Percentiles rank a stretch among this genome's conserved stretches.
Evolutionary conservation across 106 monocot species (phyloP).

Genomic region (Dendrobium catenatum): DNA sequence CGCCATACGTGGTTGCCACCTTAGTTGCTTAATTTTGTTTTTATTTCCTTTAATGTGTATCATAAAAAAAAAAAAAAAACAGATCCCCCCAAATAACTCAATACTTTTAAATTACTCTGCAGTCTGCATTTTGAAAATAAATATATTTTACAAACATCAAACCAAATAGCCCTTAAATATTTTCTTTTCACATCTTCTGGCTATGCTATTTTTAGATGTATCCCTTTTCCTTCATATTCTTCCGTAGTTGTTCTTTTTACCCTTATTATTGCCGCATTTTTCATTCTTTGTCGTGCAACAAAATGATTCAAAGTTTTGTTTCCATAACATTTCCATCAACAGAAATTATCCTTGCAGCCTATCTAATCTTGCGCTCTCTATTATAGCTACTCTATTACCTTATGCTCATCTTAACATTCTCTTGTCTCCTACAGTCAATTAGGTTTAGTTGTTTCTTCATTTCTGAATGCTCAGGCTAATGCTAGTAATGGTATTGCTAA

Average conservation of each 20-base stretch:
- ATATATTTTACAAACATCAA: background rate
- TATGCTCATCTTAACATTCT: background rate
- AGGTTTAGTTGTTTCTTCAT: background rate
- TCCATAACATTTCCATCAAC: background rate
- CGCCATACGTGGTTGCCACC: too few species aligned
- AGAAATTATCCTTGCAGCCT: background rate
- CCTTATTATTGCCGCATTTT: background rate
- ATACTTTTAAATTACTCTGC: too few species aligned
- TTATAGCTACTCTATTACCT: background rate
- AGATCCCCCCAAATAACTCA: too few species aligned
- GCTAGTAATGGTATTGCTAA: background rate
- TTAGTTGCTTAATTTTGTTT: too few species aligned
- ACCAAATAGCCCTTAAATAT: background rate
- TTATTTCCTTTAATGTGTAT: too few species aligned
- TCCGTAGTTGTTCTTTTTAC: background rate
- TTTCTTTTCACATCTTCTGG: background rate
- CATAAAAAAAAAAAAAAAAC: too few species aligned
- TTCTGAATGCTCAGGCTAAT: background rate
- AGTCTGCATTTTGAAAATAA: background rate
- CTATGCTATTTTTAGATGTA: background rate
- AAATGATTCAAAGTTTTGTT: background rate
- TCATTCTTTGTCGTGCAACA: background rate
- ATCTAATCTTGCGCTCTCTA: background rate
- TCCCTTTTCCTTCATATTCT: background rate
- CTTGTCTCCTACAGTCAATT: background rate